A percentile compares a stretch with the other conserved stretches of the same genome.
Conservation (phyloP, 2,329 filamentous ascomycete species). For the Chaetomiaceae sp. region DNA sequence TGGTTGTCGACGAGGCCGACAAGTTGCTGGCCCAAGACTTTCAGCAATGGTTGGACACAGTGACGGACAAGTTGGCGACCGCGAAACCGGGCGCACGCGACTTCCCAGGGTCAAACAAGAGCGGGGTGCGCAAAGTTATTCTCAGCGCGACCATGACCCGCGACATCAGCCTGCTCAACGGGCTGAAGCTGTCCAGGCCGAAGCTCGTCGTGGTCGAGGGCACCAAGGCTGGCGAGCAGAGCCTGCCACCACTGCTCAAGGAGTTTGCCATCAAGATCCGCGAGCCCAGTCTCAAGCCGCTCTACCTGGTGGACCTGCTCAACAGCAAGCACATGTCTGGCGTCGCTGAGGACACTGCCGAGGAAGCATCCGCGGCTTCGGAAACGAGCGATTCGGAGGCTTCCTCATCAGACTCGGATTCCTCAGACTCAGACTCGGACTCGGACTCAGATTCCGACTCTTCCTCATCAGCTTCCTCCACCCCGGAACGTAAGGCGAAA, state of each 20-base stretch:
- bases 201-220: slow-evolving; percentile 71
- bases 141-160: slow-evolving; percentile 89
- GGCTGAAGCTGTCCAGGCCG: slow-evolving; percentile 67
- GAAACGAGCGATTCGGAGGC: slow-evolving; percentile 29
- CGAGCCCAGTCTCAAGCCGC: slow-evolving; percentile 67
- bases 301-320: slow-evolving; percentile 79
- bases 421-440: slow-evolving; percentile 33
- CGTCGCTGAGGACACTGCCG: slow-evolving; percentile 27
- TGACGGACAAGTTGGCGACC: slow-evolving; percentile 57
- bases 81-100: slow-evolving; percentile 46
- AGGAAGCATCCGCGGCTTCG: slow-evolving; percentile 33
- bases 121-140: slow-evolving; percentile 70
- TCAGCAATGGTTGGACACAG: slow-evolving; percentile 78
- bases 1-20: slow-evolving; percentile 91
- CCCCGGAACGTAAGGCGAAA: slow-evolving; percentile 12
- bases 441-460: slow-evolving; percentile 24
- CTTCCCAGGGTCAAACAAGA: slow-evolving; percentile 47
- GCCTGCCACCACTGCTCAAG: slow-evolving; percentile 56
- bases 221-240: slow-evolving; percentile 30
- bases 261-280: slow-evolving; percentile 66
- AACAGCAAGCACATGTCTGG: slow-evolving; percentile 47
- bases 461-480: slow-evolving; percentile 10
- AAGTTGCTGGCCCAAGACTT: slow-evolving; percentile 87
- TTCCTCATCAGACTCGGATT: slow-evolving; percentile 20
- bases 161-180: slow-evolving; percentile 74